Percentiles rank a stretch among this genome's conserved stretches.
Evolutionary conservation across 768 basidiomycete species (phyloP).

Genomic region (Amyloporia xantha): DNA sequence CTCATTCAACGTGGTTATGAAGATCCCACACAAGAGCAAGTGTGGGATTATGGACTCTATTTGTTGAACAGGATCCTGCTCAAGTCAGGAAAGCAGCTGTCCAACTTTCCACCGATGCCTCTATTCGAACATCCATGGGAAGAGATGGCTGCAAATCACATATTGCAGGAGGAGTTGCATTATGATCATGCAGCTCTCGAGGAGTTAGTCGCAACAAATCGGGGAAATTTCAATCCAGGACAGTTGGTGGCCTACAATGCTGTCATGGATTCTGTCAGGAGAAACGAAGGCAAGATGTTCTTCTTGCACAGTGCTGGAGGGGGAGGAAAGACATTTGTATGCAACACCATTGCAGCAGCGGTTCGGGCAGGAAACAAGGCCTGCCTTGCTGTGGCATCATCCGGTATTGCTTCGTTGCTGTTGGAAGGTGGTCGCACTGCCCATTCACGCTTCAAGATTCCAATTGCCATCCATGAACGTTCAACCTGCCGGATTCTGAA

Average conservation of each 20-base stretch:
- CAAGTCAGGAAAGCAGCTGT: constrained; percentile 18
- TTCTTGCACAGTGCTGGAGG: constrained; percentile 41
- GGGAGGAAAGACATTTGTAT: constrained; percentile 41
- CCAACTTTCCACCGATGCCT: constrained; percentile 28
- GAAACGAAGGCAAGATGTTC: constrained; percentile 20
- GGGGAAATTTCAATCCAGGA: constrained; percentile 11
- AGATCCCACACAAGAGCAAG: constrained; percentile 24
- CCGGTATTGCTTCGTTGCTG: constrained; percentile 41
- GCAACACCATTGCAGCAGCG: constrained; percentile 28
- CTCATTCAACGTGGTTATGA: constrained; percentile 13
- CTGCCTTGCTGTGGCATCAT: constrained; percentile 44
- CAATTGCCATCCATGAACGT: constrained; percentile 26
- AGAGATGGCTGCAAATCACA: constrained; percentile 13
- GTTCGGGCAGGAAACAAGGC: constrained; percentile 24
- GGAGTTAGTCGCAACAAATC: neutral
- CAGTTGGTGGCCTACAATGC: constrained; percentile 14
- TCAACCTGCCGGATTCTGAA: constrained; percentile 29
- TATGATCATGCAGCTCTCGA: constrained; percentile 17
- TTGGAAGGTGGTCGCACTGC: constrained; percentile 38
- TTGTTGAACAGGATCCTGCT: constrained; percentile 28
- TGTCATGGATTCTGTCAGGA: constrained; percentile 13
- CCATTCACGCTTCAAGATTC: constrained; percentile 44
- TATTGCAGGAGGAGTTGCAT: constrained; percentile 28
- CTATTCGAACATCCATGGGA: constrained; percentile 22
- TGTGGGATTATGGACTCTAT: constrained; percentile 37